These are phyloP conservation scores for Hebeloma cylindrosporum DNA, from an alignment of 768 basidiomycete genomes.

Conservation along the genomic window DNA sequence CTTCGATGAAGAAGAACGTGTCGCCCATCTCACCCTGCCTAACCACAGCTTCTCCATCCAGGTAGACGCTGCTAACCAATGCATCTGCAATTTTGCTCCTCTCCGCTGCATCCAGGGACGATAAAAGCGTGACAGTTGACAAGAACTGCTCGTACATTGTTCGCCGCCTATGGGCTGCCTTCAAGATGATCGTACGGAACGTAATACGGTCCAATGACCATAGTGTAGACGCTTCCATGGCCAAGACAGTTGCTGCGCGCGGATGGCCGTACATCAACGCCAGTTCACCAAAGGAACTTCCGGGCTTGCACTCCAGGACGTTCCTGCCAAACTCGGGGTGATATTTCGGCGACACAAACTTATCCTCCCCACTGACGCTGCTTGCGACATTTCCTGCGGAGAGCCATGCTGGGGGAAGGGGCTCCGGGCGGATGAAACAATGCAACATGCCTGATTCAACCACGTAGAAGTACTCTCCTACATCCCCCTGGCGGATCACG, in stretches of 20 bases:
- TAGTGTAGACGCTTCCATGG: slow-evolving; percentile 77
- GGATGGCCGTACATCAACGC: slow-evolving; percentile 98
- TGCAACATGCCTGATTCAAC: slow-evolving; percentile 87
- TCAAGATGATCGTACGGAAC: slow-evolving; percentile 96
- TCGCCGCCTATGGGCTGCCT: slow-evolving; percentile 84
- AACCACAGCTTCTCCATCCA: slow-evolving; percentile 86
- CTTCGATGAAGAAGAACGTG: slow-evolving; percentile 97
- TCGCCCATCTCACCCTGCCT: slow-evolving; percentile 93
- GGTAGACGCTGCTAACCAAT: slow-evolving; percentile 77
- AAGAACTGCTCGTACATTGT: slow-evolving; percentile 98
- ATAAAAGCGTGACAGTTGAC: slow-evolving; percentile 83
- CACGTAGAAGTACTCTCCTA: slow-evolving; percentile 97
- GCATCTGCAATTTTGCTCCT: slow-evolving; percentile 98
- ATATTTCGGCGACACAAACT: slow-evolving; percentile 61
- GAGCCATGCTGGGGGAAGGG: slow-evolving; percentile 60
- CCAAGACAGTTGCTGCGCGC: slow-evolving; percentile 90
- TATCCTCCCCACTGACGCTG: slow-evolving; percentile 43
- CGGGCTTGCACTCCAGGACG: slow-evolving; percentile 82
- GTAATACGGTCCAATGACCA: slow-evolving; percentile 98
- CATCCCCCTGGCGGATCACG: slow-evolving; percentile 96
- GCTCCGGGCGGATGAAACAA: slow-evolving; percentile 75
- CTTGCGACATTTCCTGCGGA: slow-evolving; percentile 41
- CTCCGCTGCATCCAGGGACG: slow-evolving; percentile 83
- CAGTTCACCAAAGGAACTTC: slow-evolving; percentile 91
- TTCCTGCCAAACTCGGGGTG: slow-evolving; percentile 75